Base-by-base conservation (phyloP, 345 rosid species). In the Camelina hispida region DNA sequence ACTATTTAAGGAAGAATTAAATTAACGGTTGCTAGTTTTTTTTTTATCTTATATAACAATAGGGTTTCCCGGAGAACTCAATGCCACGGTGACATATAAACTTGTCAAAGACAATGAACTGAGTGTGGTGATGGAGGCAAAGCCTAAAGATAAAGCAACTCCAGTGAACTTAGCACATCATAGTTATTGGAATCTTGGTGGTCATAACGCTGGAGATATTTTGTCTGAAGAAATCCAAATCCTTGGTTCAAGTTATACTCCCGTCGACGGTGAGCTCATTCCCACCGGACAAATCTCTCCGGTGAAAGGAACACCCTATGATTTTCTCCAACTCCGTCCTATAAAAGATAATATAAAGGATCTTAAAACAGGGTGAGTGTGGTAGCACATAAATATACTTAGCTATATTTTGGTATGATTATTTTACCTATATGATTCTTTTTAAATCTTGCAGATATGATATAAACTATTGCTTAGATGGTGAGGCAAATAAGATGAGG, bases 111-210 rank as follows among this genome's bases (percentile, higher is more conserved):
- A 83, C 13, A 79, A 81, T 74, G 60, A 64, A 43, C 18, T 92
- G 73, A 71, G 80, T 50, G 85, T 95, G 43, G 77, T 35, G 59
- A 92, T 95, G 99, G 85, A 84, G 68, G 99, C 87, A 58, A 87
- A 81, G 69, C 87, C 97, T 20, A 68, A 83, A 28, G 84, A 83
- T 78, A 90, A 85, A 83, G 81, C 93, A 14, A 95, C 97, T 11
- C 97, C 97, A 0, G 91, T 92, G 38, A 91, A 88, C 70, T 84
- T 95, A 37, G 97, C 92, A 50, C 91, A 88, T 53, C 99, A 95
- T 55, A 77, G 87, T 15, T 94, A 88, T 65, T 94, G 95, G 95
- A 94, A 94, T 83, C 88, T 94, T 11, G 96, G 91, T 37, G 96
- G 96, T 34, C 97, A 92, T 71, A 73, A 78, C 64, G 80, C 86